These are phyloP conservation scores for Apiospora rasikravindrae DNA, from an alignment of 2,329 filamentous ascomycete species.

Conservation along the genomic window DNA sequence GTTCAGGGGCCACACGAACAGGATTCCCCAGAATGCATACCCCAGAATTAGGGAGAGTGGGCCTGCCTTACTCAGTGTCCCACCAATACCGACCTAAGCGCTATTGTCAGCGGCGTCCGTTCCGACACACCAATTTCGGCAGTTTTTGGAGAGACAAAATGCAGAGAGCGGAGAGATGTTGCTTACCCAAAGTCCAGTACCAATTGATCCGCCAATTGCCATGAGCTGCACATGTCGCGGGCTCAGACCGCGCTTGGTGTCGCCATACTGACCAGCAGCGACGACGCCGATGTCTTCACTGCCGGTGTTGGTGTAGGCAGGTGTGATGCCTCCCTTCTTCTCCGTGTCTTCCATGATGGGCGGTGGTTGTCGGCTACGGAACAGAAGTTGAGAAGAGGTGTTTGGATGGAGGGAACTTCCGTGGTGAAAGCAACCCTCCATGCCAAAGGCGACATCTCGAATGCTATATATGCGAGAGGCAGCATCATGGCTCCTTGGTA, in stretches of 20 bases:
- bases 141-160: neutral
- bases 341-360: conserved; percentile 17
- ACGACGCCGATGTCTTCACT: conserved; percentile 22
- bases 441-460: neutral
- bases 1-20: conserved; percentile 51
- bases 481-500: neutral
- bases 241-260: conserved; percentile 34
- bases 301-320: conserved; percentile 16
- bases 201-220: conserved; percentile 54
- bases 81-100: conserved; percentile 48
- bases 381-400: neutral
- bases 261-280: conserved; percentile 19
- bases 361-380: neutral
- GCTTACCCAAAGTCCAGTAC: conserved; percentile 48
- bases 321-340: conserved; percentile 20
- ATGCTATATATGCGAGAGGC: conserved; percentile 5
- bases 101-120: neutral
- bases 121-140: conserved; percentile 5
- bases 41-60: conserved; percentile 51
- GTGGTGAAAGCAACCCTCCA: neutral
- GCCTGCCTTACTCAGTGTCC: conserved; percentile 47
- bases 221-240: conserved; percentile 55
- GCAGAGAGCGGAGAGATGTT: neutral
- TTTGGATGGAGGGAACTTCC: neutral
- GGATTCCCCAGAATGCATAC: conserved; percentile 50